Percentiles rank a stretch among this genome's conserved stretches.
Evolutionary conservation across 352 stramenopile genomes (phyloP).

Genomic region (Phytophthora pistaciae): DNA sequence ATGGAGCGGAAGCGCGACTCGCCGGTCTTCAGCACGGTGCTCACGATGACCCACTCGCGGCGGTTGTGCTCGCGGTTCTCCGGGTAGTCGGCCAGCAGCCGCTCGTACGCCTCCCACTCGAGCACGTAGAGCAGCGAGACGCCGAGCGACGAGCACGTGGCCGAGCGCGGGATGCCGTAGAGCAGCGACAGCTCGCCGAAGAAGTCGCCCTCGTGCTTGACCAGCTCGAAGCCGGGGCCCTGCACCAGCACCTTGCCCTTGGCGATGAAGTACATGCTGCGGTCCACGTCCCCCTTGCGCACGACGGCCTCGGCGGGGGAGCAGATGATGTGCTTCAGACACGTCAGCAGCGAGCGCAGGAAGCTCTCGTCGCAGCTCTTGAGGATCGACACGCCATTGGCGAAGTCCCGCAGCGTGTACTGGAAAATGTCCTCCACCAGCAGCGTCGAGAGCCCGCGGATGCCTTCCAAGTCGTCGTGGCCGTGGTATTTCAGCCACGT

Average conservation of each 20-base stretch:
- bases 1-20: constrained; percentile 80
- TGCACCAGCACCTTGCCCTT: constrained; percentile 69
- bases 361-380: constrained; percentile 78
- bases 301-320: constrained; percentile 65
- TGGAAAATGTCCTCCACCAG: constrained; percentile 75
- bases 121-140: constrained; percentile 83
- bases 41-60: constrained; percentile 79
- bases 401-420: constrained; percentile 71
- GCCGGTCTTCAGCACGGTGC: constrained; percentile 61
- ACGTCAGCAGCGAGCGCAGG: constrained; percentile 64
- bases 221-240: constrained; percentile 69
- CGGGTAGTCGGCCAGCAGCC: constrained; percentile 70
- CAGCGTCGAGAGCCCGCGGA: constrained; percentile 66
- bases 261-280: constrained; percentile 83
- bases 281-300: constrained; percentile 73
- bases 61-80: constrained; percentile 81
- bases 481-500: constrained; percentile 76
- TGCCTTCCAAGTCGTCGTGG: constrained; percentile 64
- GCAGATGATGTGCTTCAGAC: constrained; percentile 76
- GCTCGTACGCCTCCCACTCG: constrained; percentile 80
- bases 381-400: constrained; percentile 68
- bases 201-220: constrained; percentile 83
- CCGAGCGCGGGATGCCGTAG: constrained; percentile 80
- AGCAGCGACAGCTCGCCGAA: constrained; percentile 79
- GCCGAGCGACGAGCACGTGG: constrained; percentile 72